Evolutionary conservation across 2,329 filamentous ascomycete species (phyloP), one percentile per base, ranked within the genome.

Genomic region (Corynespora cassiicola): DNA sequence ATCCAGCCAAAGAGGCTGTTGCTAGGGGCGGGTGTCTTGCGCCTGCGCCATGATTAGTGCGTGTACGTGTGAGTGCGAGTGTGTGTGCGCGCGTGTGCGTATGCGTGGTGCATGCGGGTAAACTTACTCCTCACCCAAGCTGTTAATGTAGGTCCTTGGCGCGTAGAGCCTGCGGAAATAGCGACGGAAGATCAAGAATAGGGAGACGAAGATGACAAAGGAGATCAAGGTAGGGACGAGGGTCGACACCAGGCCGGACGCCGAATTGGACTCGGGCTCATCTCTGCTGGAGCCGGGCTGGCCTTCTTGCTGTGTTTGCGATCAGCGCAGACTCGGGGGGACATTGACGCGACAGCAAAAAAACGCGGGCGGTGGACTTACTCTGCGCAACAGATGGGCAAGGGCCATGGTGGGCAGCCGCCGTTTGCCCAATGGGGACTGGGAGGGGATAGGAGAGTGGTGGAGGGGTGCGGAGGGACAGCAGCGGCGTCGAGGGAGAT

Each of bases 1-100:
- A 82, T 71, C 79, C 80, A 83, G 48, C 77, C 76, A 31, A 81
- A 61, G 41, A 78, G 66, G 26, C 76, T 74, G 9, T 38, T 40
- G 16, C 63, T 63, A 12, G 58, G 66, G 5, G 74, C 65, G 14
- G 78, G 78, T 31, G 71, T 78, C 49, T 70, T 69, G 45, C 78
- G 70, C 57, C 68, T 72, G 27, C 10, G 38, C 15, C 11, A 39
- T 7, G 30, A 15, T 55, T 28, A 45, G 36, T 20, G 11, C 27
- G 19, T 25, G 11, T 12, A 19, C 24, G 11, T 25, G 14, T 32
- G 12, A 45, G 58, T 18, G 9, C 8, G 12, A 25, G n/a, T 21
- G 7, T 22, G 30, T 24, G 22, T 20, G 14, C 16, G 25, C 15
- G 17, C 20, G 8, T 11, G 6, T 19, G 22, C 28, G 7, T 29